Evolutionary conservation across 441 rosid species (phyloP).

Genomic region (Brassica hybrid): DNA sequence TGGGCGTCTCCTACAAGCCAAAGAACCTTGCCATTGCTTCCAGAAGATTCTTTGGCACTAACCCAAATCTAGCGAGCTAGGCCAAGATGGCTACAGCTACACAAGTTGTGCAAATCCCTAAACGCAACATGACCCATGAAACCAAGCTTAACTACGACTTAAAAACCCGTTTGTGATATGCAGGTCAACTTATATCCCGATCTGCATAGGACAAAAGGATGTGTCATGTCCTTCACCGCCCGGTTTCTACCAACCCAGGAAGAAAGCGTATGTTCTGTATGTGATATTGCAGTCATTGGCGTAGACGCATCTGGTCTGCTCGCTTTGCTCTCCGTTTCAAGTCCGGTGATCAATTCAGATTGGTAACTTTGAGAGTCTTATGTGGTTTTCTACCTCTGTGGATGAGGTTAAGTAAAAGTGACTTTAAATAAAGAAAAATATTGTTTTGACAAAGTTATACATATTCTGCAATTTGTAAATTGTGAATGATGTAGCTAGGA

Average conservation of each 20-base stretch:
- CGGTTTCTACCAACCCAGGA: slow-evolving; percentile 78
- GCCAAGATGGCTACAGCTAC: slow-evolving; percentile 61
- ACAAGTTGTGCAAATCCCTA: slow-evolving; percentile 75
- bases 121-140: slow-evolving; percentile 73
- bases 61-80: slow-evolving; percentile 54
- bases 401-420: no score
- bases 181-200: slow-evolving; percentile 83
- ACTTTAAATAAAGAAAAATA: no score
- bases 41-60: neutral
- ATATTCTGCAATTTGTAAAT: neutral
- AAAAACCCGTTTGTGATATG: slow-evolving; percentile 68
- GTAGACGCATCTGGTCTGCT: slow-evolving; percentile 41
- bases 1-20: neutral
- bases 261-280: slow-evolving; percentile 73
- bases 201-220: slow-evolving; percentile 59
- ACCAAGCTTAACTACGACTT: slow-evolving; percentile 53
- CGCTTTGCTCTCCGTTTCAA: neutral
- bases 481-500: no score
- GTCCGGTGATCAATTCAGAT: neutral
- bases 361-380: neutral
- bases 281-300: slow-evolving; percentile 83
- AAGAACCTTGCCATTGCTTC: neutral
- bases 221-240: slow-evolving; percentile 78
- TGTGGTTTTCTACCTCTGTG: no score
- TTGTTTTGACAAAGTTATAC: neutral